These are phyloP conservation scores for Epicoccum sorghinum DNA, from an alignment of 2,329 filamentous ascomycete genomes.

Conservation along the genomic window DNA sequence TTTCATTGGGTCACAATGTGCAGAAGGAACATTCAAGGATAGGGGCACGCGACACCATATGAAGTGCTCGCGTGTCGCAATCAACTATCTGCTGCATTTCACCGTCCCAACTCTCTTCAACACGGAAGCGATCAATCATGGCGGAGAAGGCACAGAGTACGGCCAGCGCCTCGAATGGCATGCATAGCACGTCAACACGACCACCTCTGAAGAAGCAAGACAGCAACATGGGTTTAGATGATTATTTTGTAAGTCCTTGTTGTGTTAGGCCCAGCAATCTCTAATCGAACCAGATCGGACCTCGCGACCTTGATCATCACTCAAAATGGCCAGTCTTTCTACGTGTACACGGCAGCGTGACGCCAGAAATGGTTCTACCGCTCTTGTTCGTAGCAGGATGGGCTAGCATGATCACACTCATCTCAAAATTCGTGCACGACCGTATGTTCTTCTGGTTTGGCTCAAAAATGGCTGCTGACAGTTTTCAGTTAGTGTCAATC, in stretches of 20 bases:
- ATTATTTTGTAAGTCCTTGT: constrained; percentile 28
- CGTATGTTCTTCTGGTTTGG: constrained; percentile 18
- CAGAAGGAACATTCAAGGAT: constrained; percentile 6
- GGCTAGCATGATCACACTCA: constrained; percentile 67
- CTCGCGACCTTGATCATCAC: constrained; percentile 72
- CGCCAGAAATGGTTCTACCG: constrained; percentile 75
- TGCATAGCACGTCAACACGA: constrained; percentile 4
- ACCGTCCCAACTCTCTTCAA: not conserved
- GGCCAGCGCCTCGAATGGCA: constrained; percentile 22
- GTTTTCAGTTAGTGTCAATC: constrained; percentile 61
- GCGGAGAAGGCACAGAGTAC: constrained; percentile 23
- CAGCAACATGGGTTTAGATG: constrained; percentile 54
- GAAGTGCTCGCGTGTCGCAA: constrained; percentile 2
- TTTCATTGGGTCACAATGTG: constrained; percentile 3
- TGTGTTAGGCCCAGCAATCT: not conserved
- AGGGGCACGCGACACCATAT: constrained; percentile 17
- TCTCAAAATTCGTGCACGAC: constrained; percentile 49
- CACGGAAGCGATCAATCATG: constrained; percentile 5
- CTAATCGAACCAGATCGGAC: constrained; percentile 52
- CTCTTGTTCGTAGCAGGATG: constrained; percentile 68
- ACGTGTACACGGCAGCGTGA: constrained; percentile 74
- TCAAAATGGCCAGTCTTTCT: constrained; percentile 78
- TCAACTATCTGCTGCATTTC: not conserved
- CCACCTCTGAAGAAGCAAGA: constrained; percentile 29
- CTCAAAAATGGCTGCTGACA: constrained; percentile 1